phyloP scores from a whole-genome alignment of 192 early-diverging fungal species.

The Globomyces pollinis-pini region DNA sequence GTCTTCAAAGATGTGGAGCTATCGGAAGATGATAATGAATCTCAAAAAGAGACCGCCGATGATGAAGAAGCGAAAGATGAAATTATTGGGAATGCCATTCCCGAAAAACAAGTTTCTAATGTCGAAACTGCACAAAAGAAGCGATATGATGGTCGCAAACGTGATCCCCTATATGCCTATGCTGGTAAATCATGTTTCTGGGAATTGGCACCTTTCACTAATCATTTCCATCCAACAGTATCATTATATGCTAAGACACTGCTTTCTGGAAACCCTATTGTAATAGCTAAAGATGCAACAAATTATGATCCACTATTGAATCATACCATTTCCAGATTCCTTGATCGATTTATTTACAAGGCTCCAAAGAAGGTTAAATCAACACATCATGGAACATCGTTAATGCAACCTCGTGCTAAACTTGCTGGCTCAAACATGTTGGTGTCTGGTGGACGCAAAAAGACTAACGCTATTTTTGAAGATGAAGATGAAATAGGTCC shows the following conservation, averaged over 20 bases:
- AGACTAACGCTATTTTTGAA: constrained; percentile 56
- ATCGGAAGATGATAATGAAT: constrained; percentile 52
- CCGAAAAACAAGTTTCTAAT: constrained; percentile 16
- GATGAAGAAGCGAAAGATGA: constrained; percentile 10
- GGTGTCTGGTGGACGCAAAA: constrained; percentile 48
- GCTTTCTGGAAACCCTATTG: constrained; percentile 59
- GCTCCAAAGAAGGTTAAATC: constrained; percentile 71
- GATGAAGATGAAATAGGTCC: constrained; percentile 39
- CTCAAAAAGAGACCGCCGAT: constrained; percentile 14
- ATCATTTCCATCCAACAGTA: constrained; percentile 90
- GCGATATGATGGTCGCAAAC: constrained; percentile 76
- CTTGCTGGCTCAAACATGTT: constrained; percentile 24
- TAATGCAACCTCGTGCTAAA: constrained; percentile 47
- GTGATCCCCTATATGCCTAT: constrained; percentile 76
- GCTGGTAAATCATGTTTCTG: constrained; percentile 81
- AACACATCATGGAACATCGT: constrained; percentile 51
- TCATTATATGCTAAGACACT: constrained; percentile 71
- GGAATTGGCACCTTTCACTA: constrained; percentile 76
- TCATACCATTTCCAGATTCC: constrained; percentile 86
- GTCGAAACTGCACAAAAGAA: constrained; percentile 58
- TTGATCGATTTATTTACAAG: constrained; percentile 92
- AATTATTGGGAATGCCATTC: constrained; percentile 4
- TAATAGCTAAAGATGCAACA: constrained; percentile 47
- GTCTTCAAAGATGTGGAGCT: constrained; percentile 40
- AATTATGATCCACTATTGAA: constrained; percentile 75